Percentiles rank a stretch among this genome's conserved stretches.
These are phyloP conservation scores for Pseudocercospora fijiensis DNA, from an alignment of 2,329 filamentous ascomycete genomes.

Conservation along the genomic window DNA sequence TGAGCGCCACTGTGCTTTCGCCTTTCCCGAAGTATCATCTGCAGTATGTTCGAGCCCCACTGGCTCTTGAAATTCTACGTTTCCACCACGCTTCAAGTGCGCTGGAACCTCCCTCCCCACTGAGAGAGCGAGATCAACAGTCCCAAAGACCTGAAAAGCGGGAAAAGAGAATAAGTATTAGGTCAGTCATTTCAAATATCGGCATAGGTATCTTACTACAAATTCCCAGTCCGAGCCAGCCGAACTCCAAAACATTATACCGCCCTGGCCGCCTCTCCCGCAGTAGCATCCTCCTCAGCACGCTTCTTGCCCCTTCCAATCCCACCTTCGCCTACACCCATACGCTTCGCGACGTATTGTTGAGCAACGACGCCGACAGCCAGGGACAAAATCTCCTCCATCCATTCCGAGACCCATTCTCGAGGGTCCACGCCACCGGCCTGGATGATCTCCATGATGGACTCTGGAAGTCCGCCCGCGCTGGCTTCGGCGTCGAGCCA, in stretches of 20 bases:
- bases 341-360: slow-evolving; percentile 87
- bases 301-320: slow-evolving; percentile 59
- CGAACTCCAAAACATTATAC: slow-evolving; percentile 26
- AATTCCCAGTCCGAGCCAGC: background rate
- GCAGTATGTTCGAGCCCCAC: too few species aligned
- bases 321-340: slow-evolving; percentile 89
- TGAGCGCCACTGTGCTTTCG: too few species aligned
- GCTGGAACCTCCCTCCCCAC: too few species aligned
- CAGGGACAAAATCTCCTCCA: slow-evolving; percentile 80
- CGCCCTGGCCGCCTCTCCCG: slow-evolving; percentile 61
- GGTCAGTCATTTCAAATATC: background rate
- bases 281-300: slow-evolving; percentile 50
- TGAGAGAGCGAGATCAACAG: too few species aligned
- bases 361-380: slow-evolving; percentile 85
- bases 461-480: slow-evolving; percentile 64
- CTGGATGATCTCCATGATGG: slow-evolving; percentile 80
- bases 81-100: too few species aligned
- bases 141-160: too few species aligned
- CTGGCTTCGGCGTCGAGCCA: slow-evolving; percentile 77
- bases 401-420: slow-evolving; percentile 97
- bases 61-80: too few species aligned
- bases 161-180: too few species aligned
- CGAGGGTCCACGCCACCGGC: slow-evolving; percentile 78
- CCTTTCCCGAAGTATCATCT: too few species aligned
- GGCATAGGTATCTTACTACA: background rate